Conservation (phyloP, 257 asterid genomes). For the Capsicum pubescens region DNA sequence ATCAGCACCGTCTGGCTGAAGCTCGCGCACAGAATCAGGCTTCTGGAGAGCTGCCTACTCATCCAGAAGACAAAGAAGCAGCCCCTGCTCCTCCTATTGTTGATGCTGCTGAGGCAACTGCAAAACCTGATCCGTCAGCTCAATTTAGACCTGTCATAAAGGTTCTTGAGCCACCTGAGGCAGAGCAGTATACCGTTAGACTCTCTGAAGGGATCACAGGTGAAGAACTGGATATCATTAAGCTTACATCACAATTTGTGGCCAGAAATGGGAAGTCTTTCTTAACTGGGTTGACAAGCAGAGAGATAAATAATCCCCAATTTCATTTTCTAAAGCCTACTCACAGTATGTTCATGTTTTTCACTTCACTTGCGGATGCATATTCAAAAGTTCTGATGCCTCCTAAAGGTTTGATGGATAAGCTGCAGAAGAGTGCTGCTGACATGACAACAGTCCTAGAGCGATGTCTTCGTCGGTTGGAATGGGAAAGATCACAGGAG, state of each 20-base stretch:
- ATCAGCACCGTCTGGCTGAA: constrained; percentile 85
- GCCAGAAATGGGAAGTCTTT: constrained; percentile 92
- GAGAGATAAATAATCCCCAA: constrained; percentile 87
- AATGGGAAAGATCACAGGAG: constrained; percentile 95
- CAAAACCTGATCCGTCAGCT: constrained; percentile 75
- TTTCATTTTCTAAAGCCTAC: constrained; percentile 92
- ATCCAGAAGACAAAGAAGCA: constrained; percentile 51
- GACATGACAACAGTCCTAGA: constrained; percentile 93
- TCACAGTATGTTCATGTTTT: constrained; percentile 96
- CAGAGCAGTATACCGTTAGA: constrained; percentile 85
- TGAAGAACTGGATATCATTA: constrained; percentile 89
- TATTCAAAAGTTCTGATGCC: constrained; percentile 96
- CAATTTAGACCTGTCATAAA: constrained; percentile 62
- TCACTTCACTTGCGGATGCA: constrained; percentile 93
- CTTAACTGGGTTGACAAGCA: constrained; percentile 85
- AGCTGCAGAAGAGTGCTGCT: constrained; percentile 65
- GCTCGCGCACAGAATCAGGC: constrained; percentile 74
- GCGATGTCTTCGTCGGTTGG: constrained; percentile 84
- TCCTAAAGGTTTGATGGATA: constrained; percentile 73
- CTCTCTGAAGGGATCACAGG: constrained; percentile 96
- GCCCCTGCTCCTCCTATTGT: constrained; percentile 43
- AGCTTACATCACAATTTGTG: constrained; percentile 95
- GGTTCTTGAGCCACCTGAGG: constrained; percentile 96
- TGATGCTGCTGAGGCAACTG: constrained; percentile 52
- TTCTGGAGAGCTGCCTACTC: constrained; percentile 48